Conservation (phyloP, 345 rosid genomes). For the Syzygium jambos region DNA sequence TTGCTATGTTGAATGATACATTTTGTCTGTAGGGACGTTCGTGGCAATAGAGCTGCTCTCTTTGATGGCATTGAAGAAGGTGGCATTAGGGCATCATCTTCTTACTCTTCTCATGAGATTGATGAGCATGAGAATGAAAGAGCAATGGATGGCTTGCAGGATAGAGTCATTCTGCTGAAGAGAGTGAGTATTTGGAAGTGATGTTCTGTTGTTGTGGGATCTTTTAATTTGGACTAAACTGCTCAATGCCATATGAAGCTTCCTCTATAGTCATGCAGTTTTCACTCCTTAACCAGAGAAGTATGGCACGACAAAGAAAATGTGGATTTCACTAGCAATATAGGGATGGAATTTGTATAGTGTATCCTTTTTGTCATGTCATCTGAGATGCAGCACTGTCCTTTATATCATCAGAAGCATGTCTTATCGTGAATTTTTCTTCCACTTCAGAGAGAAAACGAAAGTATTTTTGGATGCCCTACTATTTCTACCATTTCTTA, state of each 20-base stretch:
- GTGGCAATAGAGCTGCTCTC: constrained; percentile 55
- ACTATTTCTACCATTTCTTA: background rate
- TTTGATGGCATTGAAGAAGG: constrained; percentile 97
- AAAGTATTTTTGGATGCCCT: background rate
- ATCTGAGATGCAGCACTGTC: background rate
- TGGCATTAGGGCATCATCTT: constrained; percentile 82
- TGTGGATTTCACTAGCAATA: background rate
- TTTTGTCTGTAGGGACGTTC: constrained; percentile 54
- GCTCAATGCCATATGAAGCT: background rate
- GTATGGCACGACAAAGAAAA: background rate
- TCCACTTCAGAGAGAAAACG: background rate
- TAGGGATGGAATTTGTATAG: background rate
- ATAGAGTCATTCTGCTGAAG: constrained; percentile 76
- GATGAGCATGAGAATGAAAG: constrained; percentile 89
- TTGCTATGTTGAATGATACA: background rate
- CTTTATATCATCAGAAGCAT: background rate
- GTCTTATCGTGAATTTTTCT: background rate
- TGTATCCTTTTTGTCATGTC: background rate
- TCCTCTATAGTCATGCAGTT: background rate
- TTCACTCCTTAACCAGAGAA: background rate
- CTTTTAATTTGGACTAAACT: background rate
- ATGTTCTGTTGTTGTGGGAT: background rate
- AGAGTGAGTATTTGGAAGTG: constrained; percentile 42
- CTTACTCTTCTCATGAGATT: constrained; percentile 80
- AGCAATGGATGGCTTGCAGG: constrained; percentile 93